Conservation (phyloP, 2,329 filamentous ascomycete genomes). For the Phoma sp. region DNA sequence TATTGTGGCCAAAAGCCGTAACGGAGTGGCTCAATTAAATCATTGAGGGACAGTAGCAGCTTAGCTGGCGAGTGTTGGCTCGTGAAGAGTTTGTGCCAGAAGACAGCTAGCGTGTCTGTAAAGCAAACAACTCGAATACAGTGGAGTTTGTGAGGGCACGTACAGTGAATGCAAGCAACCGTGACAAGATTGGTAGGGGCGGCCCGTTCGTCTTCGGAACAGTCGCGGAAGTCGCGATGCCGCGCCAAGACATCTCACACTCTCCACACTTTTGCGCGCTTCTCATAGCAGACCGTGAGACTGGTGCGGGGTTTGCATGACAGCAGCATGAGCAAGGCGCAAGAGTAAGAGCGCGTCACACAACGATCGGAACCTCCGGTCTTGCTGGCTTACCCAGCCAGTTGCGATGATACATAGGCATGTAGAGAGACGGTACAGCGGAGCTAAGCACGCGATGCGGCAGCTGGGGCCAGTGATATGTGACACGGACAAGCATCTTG, state of each 20-base stretch:
- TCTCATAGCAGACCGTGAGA: not conserved
- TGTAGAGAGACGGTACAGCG: not conserved
- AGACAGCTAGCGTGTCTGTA: too few relatives aligned
- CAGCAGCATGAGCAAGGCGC: not conserved
- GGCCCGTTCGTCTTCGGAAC: constrained; percentile 1
- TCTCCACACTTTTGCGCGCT: too few relatives aligned
- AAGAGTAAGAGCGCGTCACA: not conserved
- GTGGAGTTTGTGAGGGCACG: not conserved
- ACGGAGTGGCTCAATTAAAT: constrained; percentile 28
- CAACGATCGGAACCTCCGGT: not conserved
- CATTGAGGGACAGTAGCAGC: constrained; percentile 24
- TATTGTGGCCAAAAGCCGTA: constrained; percentile 28
- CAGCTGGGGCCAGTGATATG: constrained; percentile 12
- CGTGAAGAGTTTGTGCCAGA: not conserved
- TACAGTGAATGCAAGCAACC: not conserved
- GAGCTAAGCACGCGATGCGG: constrained; percentile 14
- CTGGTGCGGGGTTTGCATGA: constrained; percentile 2
- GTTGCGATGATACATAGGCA: not conserved
- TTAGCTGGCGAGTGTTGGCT: not conserved
- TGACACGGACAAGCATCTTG: constrained; percentile 11
- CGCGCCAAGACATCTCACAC: not conserved
- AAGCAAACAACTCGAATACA: too few relatives aligned
- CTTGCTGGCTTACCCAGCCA: not conserved
- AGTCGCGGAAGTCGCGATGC: constrained; percentile 12
- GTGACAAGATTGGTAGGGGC: not conserved